Conservation (phyloP, 805 yeast species). For the Clavispora vitiphila region DNA sequence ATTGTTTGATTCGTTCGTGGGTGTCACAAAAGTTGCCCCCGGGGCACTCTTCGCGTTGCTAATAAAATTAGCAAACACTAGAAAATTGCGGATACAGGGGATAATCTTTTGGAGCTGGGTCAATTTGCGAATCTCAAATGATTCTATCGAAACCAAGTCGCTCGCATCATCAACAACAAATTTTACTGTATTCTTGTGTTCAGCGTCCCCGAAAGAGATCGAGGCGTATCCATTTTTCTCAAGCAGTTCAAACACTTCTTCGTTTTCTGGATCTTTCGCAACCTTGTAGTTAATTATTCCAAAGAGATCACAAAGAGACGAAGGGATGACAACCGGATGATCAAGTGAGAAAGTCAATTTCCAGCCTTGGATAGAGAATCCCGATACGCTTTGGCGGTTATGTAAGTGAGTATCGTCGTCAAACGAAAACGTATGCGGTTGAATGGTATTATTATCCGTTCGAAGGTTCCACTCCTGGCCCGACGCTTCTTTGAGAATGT, state of each 20-base stretch:
- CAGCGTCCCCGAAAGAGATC: background rate
- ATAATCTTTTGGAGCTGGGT: conserved; percentile 10
- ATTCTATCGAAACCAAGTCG: conserved; percentile 18
- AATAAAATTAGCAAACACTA: conserved; percentile 18
- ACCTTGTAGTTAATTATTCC: conserved; percentile 4
- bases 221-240: background rate
- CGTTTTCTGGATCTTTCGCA: background rate
- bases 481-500: conserved; percentile 18
- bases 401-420: conserved; percentile 6
- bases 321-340: conserved; percentile 24
- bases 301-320: conserved; percentile 22
- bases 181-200: background rate
- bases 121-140: conserved; percentile 20
- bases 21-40: background rate
- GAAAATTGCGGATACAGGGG: conserved; percentile 17
- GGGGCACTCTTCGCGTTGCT: background rate
- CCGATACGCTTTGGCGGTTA: background rate
- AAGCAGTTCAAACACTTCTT: background rate
- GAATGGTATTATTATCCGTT: conserved; percentile 2
- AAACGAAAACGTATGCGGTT: conserved; percentile 17
- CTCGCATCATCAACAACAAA: conserved; percentile 9
- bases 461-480: conserved; percentile 20
- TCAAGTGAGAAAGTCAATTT: conserved; percentile 20
- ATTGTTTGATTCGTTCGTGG: conserved; percentile 14
- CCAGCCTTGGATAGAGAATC: conserved; percentile 17